Conservation (phyloP, 371 early-diverging fungal species). For the Mortierella sp. region DNA sequence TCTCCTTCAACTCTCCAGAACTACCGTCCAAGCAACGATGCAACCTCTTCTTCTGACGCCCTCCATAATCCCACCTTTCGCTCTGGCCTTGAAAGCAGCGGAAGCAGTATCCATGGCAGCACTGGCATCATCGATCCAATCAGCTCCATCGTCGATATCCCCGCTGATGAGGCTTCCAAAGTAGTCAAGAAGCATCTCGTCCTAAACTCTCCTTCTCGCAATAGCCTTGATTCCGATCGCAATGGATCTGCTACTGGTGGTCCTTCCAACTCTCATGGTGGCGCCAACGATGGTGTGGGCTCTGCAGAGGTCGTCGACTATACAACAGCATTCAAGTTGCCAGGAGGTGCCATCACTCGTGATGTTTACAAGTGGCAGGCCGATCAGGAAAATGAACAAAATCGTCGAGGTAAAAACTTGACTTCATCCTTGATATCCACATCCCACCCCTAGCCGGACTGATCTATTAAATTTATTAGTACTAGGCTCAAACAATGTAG, state of each 20-base stretch:
- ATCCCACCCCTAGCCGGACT: not conserved
- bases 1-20: constrained; percentile 57
- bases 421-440: not conserved
- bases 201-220: constrained; percentile 61
- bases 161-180: constrained; percentile 78
- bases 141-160: constrained; percentile 61
- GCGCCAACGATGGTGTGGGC: constrained; percentile 46
- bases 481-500: not conserved
- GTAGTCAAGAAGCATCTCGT: constrained; percentile 81
- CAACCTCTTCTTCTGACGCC: constrained; percentile 4
- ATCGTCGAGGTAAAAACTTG: constrained; percentile 56
- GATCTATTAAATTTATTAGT: too few relatives aligned
- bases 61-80: constrained; percentile 9
- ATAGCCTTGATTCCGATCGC: constrained; percentile 47
- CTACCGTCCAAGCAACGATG: constrained; percentile 37
- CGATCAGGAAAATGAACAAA: constrained; percentile 71
- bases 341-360: constrained; percentile 85
- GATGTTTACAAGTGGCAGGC: constrained; percentile 95
- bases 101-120: constrained; percentile 42
- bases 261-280: constrained; percentile 51
- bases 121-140: constrained; percentile 23
- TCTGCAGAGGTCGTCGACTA: constrained; percentile 55
- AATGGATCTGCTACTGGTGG: constrained; percentile 33
- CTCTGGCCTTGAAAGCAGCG: constrained; percentile 37
- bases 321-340: constrained; percentile 66